Conservation (phyloP, 1,139 yeast genomes). For the Kodamaea anthophila region DNA sequence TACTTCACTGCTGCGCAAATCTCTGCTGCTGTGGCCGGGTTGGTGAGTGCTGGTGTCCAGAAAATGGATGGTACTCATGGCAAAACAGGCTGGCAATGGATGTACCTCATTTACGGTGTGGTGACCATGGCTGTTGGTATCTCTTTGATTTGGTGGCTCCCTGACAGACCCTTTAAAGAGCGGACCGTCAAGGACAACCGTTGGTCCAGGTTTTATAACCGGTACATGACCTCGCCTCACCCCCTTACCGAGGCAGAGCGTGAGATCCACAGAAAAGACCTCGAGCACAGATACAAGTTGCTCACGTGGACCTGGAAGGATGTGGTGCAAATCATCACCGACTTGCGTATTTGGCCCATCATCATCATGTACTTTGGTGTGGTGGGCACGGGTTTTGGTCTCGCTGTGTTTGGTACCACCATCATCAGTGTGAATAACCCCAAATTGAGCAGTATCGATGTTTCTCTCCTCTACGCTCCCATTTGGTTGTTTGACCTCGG, state of each 20-base stretch:
- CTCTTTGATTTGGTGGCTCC: slow-evolving; percentile 74
- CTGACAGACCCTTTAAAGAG: slow-evolving; percentile 51
- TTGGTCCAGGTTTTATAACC: slow-evolving; percentile 16
- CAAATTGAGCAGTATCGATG: slow-evolving; percentile 54
- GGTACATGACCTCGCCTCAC: slow-evolving; percentile 33
- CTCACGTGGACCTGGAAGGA: slow-evolving; percentile 60
- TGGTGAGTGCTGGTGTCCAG: slow-evolving; percentile 83
- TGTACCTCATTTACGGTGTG: slow-evolving; percentile 71
- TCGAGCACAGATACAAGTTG: slow-evolving; percentile 42
- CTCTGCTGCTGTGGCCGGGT: slow-evolving; percentile 80
- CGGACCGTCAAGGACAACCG: slow-evolving; percentile 11
- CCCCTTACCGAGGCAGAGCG: slow-evolving; percentile 53
- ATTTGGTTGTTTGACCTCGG: slow-evolving; percentile 83
- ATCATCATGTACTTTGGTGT: slow-evolving; percentile 88
- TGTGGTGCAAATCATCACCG: slow-evolving; percentile 49
- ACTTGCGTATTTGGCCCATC: slow-evolving; percentile 72
- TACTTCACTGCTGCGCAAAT: slow-evolving; percentile 89
- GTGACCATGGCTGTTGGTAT: slow-evolving; percentile 66
- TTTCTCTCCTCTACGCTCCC: slow-evolving; percentile 77
- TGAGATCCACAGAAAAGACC: slow-evolving; percentile 57
- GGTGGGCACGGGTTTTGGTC: slow-evolving; percentile 82
- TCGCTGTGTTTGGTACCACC: slow-evolving; percentile 84
- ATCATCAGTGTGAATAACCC: slow-evolving; percentile 65
- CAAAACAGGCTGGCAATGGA: slow-evolving; percentile 82
- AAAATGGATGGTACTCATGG: slow-evolving; percentile 71